A percentile compares a stretch with the other conserved stretches of the same genome.
These are phyloP conservation scores for Debaryomyces psychrophilus DNA, from an alignment of 1,139 yeast genomes.

Conservation along the genomic window DNA sequence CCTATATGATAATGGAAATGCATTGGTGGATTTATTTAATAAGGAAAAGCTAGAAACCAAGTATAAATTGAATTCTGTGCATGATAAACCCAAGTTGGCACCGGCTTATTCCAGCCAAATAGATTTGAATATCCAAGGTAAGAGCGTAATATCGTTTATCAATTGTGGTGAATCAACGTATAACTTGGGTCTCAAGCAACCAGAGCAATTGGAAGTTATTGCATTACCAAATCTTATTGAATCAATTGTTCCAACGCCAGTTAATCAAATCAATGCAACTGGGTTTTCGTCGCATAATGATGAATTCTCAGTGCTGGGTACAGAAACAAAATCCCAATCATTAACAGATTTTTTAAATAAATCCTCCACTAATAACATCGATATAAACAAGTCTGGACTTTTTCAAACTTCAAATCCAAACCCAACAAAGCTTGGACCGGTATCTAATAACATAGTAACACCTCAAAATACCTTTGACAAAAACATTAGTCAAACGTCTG, in stretches of 20 bases:
- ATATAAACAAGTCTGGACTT: not conserved
- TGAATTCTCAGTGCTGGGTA: not conserved
- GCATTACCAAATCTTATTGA: not conserved
- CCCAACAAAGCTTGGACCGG: not conserved
- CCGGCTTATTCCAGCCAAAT: conserved; percentile 62
- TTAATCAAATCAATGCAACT: not conserved
- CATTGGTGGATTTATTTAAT: conserved; percentile 59
- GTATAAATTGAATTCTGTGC: conserved; percentile 47
- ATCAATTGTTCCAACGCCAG: not conserved
- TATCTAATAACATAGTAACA: not conserved
- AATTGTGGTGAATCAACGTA: conserved; percentile 42
- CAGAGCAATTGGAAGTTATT: conserved; percentile 5
- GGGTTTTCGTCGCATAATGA: not conserved
- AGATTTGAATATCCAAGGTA: conserved; percentile 48
- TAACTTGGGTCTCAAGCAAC: conserved; percentile 24
- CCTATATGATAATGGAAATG: conserved; percentile 36
- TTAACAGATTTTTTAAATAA: conserved; percentile 11
- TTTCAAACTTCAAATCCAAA: not conserved
- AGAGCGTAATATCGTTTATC: conserved; percentile 34
- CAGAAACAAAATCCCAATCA: conserved; percentile 6
- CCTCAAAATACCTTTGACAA: not conserved
- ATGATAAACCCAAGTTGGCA: conserved; percentile 52
- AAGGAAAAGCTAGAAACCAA: conserved; percentile 45
- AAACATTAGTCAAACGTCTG: not conserved
- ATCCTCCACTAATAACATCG: not conserved